A percentile compares a stretch with the other conserved stretches of the same genome.
Conservation (phyloP, 306 rosid species). For the Styphnolobium japonicum region DNA sequence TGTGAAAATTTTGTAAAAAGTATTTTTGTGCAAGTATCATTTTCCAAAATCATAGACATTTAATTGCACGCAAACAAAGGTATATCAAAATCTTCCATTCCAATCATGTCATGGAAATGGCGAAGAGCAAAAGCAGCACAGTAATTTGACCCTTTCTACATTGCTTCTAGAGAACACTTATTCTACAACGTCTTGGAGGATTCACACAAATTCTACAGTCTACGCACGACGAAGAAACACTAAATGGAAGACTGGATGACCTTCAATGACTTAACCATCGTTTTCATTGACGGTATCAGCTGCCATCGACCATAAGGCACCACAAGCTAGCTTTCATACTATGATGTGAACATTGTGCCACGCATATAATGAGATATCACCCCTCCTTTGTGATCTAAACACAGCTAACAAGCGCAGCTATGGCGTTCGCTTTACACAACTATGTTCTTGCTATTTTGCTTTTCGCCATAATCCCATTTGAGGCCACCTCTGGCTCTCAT, state of each 20-base stretch:
- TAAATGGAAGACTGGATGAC: background rate
- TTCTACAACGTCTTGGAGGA: background rate
- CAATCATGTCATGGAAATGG: background rate
- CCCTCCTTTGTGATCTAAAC: background rate
- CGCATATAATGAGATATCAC: background rate
- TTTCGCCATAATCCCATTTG: slow-evolving; percentile 15
- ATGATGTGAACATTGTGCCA: background rate
- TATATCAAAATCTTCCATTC: background rate
- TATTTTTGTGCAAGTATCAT: no score
- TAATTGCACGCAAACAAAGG: background rate
- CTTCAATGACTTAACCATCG: background rate
- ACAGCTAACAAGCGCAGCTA: background rate
- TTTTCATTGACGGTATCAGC: slow-evolving; percentile 15
- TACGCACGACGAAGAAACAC: background rate
- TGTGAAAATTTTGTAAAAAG: no score
- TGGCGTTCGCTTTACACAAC: slow-evolving; percentile 4
- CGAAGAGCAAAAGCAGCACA: background rate
- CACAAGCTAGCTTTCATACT: background rate
- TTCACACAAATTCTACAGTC: background rate
- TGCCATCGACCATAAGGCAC: background rate
- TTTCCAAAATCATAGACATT: background rate
- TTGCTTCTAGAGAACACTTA: background rate
- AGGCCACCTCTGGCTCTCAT: slow-evolving; percentile 16
- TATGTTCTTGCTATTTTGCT: slow-evolving; percentile 19
- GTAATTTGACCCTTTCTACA: slow-evolving; percentile 14